Evolutionary conservation across 1,284 basidiomycete species (phyloP), one percentile per base, ranked within the genome.

Genomic region (Vanrija pseudolonga): DNA sequence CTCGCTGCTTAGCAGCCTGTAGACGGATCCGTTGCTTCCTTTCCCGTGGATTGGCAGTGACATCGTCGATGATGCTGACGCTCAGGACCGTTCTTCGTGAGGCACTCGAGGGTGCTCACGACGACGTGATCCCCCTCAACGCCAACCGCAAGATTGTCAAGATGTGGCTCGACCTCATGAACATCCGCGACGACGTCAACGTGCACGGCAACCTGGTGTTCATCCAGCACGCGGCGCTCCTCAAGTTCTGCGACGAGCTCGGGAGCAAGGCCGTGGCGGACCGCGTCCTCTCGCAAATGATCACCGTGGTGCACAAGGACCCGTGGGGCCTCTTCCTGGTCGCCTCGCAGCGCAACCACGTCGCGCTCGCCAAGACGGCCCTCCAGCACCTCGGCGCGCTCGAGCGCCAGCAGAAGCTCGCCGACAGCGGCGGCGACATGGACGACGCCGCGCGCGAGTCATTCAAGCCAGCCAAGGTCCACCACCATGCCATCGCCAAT

Each of bases 121-220:
- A 19, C 22, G 18, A 22, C 40, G 22, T 19, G 40, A 47, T 56
- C 50, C 6, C 38, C 12, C 20, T 63, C 45, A 22, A 56, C 48
- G 48, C 55, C 18, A n/a, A 46, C 42, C 47, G 54, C 46, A 50
- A 53, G 51, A 37, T 47, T 12, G 51, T 63, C 53, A 53, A 60
- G 48, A 41, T 55, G 47, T 41, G 44, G 17, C 56, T 61, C 42
- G 55, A 63, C 56, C 38, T 63, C 32, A 57, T 63, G 51, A 49
- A 56, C 51, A 32, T 32, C 11, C 32, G 32, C 32, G 32, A 32
- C 32, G 32, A 32, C 32, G 32, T 32, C 32, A 9, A 32, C 22
- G 45, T 51, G 14, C 48, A 32, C 32, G 32, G 32, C 32, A 32
- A 32, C 32, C 32, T 32, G 28, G 37, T 61, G 22, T 61, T 57